Evolutionary conservation across 805 yeast species (phyloP).

Genomic region (Starmera dryadoides): DNA sequence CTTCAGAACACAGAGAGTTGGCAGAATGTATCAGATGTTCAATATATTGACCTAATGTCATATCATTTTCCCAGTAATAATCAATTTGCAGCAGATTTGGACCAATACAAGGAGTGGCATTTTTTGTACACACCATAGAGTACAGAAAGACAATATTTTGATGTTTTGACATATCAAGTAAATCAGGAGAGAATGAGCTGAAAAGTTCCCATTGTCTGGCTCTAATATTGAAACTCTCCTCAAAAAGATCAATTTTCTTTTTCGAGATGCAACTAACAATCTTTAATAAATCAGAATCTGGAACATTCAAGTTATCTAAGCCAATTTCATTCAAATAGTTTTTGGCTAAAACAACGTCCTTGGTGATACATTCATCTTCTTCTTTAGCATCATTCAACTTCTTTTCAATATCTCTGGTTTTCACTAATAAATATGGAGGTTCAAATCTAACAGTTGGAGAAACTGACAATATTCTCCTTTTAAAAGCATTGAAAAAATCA

Average conservation of each 20-base stretch:
- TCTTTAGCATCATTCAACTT: slow-evolving; percentile 21
- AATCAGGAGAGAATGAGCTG: slow-evolving; percentile 40
- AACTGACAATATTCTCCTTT: slow-evolving; percentile 57
- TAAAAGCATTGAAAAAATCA: slow-evolving; percentile 31
- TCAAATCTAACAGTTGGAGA: slow-evolving; percentile 81
- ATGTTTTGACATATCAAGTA: slow-evolving; percentile 66
- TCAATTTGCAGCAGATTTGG: slow-evolving; percentile 83
- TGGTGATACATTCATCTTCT: slow-evolving; percentile 13
- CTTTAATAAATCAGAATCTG: slow-evolving; percentile 22
- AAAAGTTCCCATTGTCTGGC: slow-evolving; percentile 65
- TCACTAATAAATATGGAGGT: slow-evolving; percentile 54
- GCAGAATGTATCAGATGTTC: slow-evolving; percentile 74
- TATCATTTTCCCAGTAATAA: slow-evolving; percentile 85
- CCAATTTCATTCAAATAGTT: slow-evolving; percentile 21
- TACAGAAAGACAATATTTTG: slow-evolving; percentile 74
- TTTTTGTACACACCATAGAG: slow-evolving; percentile 74
- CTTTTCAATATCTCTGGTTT: slow-evolving; percentile 46
- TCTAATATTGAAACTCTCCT: slow-evolving; percentile 23
- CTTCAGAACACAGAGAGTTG: slow-evolving; percentile 63
- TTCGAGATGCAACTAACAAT: slow-evolving; percentile 25
- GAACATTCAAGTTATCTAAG: slow-evolving; percentile 3
- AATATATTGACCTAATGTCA: slow-evolving; percentile 81
- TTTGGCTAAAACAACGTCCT: slow-evolving; percentile 14
- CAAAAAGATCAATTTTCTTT: slow-evolving; percentile 22
- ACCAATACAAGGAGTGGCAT: slow-evolving; percentile 88